Evolutionary conservation across 306 rosid species (phyloP), one percentile per base, ranked within the genome.

Genomic region (Bauhinia variegata): DNA sequence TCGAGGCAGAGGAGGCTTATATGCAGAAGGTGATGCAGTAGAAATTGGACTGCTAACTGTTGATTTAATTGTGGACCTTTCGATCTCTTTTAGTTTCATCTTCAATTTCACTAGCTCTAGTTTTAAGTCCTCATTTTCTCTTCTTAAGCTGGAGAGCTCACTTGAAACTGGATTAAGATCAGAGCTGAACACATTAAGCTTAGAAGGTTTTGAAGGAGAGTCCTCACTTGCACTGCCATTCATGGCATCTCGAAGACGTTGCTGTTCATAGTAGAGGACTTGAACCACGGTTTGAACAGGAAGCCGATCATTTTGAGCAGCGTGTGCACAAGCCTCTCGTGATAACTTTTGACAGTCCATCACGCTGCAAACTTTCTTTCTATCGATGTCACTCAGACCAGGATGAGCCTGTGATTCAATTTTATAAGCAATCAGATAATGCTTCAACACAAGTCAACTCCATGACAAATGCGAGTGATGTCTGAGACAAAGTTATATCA

Each of bases 271-370:
- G 53, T 88, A 95, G 58, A 95, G 95, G 59, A 95, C 97, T 81
- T 95, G 97, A 53, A 95, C 99, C 41, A 95, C 97, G 0, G 88
- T 95, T 78, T 95, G 99, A 8, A 95, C 97, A 0, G 97, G 95
- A 54, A 95, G 95, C 47, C 99, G 79, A 64, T 91, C 97, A 54
- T 95, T 95, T 67, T 95, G 96, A 32, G 97, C 99, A 3, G 99
- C 97, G 42, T 95, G 99, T 11, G 99, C 95, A 60, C 96, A 88
- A 1, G 97, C 99, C 69, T 86, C 95, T 38, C 96, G 85, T 0
- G 99, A 95, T 54, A 95, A 67, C 71, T 81, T 95, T 77, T 88
- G 97, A 65, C 97, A 95, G 79, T 95, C 97, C 97, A 95, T 91
- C 63, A 88, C 76, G 54, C 97, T 85, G 77, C 99, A 95, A 0